phyloP scores from a whole-genome alignment of 2,329 filamentous ascomycete species.

The Ophiocordyceps camponoti-saundersi region DNA sequence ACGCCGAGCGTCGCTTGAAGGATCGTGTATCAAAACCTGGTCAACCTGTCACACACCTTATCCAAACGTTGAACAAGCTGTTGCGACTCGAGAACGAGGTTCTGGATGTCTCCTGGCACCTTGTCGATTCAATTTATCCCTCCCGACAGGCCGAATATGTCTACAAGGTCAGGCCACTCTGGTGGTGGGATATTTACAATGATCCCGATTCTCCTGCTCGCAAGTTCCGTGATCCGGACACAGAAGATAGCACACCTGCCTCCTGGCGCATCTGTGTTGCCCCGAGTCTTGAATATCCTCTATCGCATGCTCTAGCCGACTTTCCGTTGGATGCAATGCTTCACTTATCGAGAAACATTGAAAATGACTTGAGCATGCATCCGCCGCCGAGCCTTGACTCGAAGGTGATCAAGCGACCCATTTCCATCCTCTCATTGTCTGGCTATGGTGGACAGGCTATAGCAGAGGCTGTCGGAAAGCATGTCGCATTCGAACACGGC shows the following conservation, averaged over 20 bases:
- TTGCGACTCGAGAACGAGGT: slow-evolving; percentile 16
- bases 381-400: slow-evolving; percentile 13
- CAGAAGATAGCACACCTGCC: slow-evolving; percentile 6
- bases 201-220: slow-evolving; percentile 13
- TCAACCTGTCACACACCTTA: slow-evolving; percentile 3
- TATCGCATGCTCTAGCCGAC: slow-evolving; percentile 17
- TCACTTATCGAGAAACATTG: slow-evolving; percentile 11
- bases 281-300: slow-evolving; percentile 14
- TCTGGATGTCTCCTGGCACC: slow-evolving; percentile 18
- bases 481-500: slow-evolving; percentile 40
- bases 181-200: slow-evolving; percentile 22
- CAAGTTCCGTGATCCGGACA: slow-evolving; percentile 12
- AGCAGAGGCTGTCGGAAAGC: slow-evolving; percentile 36
- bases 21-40: neutral
- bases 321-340: slow-evolving; percentile 16
- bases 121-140: slow-evolving; percentile 16
- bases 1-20: too few species aligned
- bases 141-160: slow-evolving; percentile 15
- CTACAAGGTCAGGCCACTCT: slow-evolving; percentile 18
- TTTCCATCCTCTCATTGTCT: slow-evolving; percentile 19
- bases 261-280: slow-evolving; percentile 13
- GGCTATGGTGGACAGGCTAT: slow-evolving; percentile 21
- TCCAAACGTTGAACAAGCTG: slow-evolving; percentile 5
- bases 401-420: slow-evolving; percentile 18
- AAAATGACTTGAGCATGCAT: slow-evolving; percentile 11